Percentiles rank a stretch among this genome's conserved stretches.
phyloP scores from a whole-genome alignment of 2,329 filamentous ascomycete genomes.

The Coniochaeta hoffmannii region DNA sequence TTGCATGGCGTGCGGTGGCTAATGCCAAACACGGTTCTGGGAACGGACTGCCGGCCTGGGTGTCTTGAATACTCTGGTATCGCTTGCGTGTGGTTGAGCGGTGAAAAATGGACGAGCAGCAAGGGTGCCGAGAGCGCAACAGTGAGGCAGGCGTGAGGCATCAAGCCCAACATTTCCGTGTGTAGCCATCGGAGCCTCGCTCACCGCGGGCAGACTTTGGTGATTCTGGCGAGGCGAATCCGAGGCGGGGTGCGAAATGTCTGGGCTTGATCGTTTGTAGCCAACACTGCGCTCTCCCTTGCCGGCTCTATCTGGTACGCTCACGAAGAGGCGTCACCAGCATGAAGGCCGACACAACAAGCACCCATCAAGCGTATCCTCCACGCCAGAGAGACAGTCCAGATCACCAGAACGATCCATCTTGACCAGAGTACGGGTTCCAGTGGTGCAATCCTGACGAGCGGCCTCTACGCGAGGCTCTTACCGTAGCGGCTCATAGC shows the following conservation, averaged over 20 bases:
- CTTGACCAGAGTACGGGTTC: conserved; percentile 48
- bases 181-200: conserved; percentile 34
- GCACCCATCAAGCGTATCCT: conserved; percentile 19
- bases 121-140: conserved; percentile 36
- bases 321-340: conserved; percentile 3
- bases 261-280: conserved; percentile 38
- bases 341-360: conserved; percentile 17
- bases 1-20: conserved; percentile 36
- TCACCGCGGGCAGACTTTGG: conserved; percentile 17
- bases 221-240: conserved; percentile 38
- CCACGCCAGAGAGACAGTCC: conserved; percentile 16
- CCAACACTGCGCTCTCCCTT: conserved; percentile 38
- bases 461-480: conserved; percentile 65
- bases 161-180: conserved; percentile 37
- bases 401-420: conserved; percentile 29
- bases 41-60: conserved; percentile 21
- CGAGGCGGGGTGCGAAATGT: conserved; percentile 21
- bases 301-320: conserved; percentile 11
- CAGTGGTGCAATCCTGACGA: conserved; percentile 66
- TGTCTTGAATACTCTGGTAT: conserved; percentile 9
- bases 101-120: conserved; percentile 9
- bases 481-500: conserved; percentile 73
- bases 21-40: conserved; percentile 32
- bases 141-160: conserved; percentile 24
- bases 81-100: not conserved